Evolutionary conservation across 805 yeast genomes (phyloP), one percentile per base, ranked within the genome.

Genomic region (Starmera caribaea): DNA sequence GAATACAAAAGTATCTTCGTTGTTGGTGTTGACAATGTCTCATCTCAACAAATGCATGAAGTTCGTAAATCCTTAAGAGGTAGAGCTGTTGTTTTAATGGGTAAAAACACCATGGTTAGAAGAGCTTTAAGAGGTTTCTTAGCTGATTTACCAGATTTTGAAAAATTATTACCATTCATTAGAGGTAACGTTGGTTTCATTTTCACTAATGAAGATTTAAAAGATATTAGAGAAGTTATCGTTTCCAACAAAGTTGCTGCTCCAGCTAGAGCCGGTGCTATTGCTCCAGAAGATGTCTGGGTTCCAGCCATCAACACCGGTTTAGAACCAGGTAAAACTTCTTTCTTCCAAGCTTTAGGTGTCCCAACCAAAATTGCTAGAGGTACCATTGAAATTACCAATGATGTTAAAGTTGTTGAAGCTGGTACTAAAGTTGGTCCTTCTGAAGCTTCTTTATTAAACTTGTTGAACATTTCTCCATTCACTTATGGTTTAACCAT

Each of bases 301-400:
- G 83, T 92, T 58, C 95, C 95, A 68, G 97, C 97, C 61, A 94
- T 95, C 73, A 92, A 92, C 96, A 92, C 99, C 60, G 97, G 97
- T 84, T 89, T 92, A 95, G 98, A 92, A 78, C 99, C 99, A 73
- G 97, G 97, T 83, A 92, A 92, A 87, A 92, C 99, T 65, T 92
- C 98, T 68, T 92, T 92, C 95, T 92, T 92, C 97, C 99, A 92
- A 81, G 98, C 99, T 67, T 81, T 92, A 64, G 97, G 97, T 86
- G 96, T 92, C 63, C 98, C 98, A 81, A 92, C 99, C 86, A 92
- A 92, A 94, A 92, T 92, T 88, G 92, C 96, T 73, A 89, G 99
- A 85, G 99, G 99, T 92, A 88, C 96, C 75, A 92, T 92, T 81
- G 99, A 92, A 78, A 92, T 92, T 73, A 88, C 87, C 70, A 72